Evolutionary conservation across 2,329 filamentous ascomycete genomes (phyloP).

Genomic region (Colletotrichum sp.): DNA sequence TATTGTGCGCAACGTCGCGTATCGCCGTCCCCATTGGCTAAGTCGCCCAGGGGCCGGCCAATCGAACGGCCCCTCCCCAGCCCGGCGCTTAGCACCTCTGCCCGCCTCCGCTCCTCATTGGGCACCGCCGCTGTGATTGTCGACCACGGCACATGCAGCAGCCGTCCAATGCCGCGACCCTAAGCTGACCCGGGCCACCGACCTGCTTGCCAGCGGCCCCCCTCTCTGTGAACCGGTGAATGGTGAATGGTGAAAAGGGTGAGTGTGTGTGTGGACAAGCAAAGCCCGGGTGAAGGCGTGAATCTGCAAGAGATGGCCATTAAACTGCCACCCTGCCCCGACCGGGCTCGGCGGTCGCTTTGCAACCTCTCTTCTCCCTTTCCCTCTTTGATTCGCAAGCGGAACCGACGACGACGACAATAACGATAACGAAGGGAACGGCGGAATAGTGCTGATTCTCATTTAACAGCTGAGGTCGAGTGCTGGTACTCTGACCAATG

Average conservation of each 20-base stretch:
- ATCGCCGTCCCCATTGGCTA: slow-evolving; percentile 9
- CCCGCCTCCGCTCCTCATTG: slow-evolving; percentile 13
- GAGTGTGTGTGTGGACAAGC: neutral
- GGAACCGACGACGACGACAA: neutral
- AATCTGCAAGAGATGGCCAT: slow-evolving; percentile 11
- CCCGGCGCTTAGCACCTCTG: slow-evolving; percentile 19
- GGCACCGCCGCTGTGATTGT: slow-evolving; percentile 17
- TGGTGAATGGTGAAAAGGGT: neutral
- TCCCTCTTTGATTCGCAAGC: neutral
- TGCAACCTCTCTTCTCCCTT: neutral
- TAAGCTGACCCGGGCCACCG: slow-evolving; percentile 13
- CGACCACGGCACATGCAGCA: slow-evolving; percentile 21
- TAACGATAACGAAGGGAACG: neutral
- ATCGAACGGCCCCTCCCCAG: slow-evolving; percentile 15
- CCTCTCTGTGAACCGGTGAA: neutral
- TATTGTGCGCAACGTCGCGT: slow-evolving; percentile 17
- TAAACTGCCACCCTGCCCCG: slow-evolving; percentile 19
- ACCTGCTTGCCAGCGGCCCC: neutral
- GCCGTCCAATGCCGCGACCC: slow-evolving; percentile 4
- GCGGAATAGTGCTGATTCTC: neutral
- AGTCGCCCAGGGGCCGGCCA: neutral
- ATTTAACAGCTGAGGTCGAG: neutral
- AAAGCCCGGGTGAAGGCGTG: neutral
- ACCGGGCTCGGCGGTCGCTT: neutral
- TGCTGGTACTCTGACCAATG: slow-evolving; percentile 19